A percentile compares a stretch with the other conserved stretches of the same genome.
Conservation (phyloP, 1,284 basidiomycete genomes). For the Leccinum pseudoinsigne region DNA sequence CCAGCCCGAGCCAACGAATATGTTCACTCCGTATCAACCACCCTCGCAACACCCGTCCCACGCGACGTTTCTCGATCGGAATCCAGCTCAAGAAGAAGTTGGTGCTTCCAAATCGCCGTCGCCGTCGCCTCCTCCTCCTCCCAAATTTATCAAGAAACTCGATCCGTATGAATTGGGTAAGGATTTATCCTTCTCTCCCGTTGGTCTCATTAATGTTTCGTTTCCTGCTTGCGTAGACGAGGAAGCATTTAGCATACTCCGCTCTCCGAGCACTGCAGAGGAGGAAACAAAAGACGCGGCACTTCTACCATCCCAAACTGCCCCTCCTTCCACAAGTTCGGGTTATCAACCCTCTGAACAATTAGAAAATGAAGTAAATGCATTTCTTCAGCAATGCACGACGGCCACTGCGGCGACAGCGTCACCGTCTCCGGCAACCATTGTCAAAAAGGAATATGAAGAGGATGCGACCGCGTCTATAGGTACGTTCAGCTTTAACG, state of each 20-base stretch:
- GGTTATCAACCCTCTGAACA: constrained; percentile 13
- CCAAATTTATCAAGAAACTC: constrained; percentile 26
- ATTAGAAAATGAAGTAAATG: constrained; percentile 13
- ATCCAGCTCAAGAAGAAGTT: neutral
- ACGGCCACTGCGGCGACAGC: neutral
- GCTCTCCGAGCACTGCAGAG: constrained; percentile 1
- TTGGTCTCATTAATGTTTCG: neutral
- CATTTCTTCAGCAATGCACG: constrained; percentile 1
- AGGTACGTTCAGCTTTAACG: neutral
- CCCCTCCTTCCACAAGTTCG: constrained; percentile 3
- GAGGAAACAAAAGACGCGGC: constrained; percentile 4
- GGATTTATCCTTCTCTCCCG: neutral
- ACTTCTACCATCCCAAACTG: neutral
- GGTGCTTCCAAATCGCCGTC: neutral
- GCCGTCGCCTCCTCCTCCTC: neutral
- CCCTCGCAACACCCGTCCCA: constrained; percentile 25
- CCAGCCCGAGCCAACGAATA: constrained; percentile 6
- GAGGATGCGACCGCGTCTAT: neutral
- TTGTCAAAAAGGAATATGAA: neutral
- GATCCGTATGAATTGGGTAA: constrained; percentile 34
- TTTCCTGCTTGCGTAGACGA: constrained; percentile 22
- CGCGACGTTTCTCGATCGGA: constrained; percentile 6
- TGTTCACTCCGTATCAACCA: constrained; percentile 30
- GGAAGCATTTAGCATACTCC: constrained; percentile 23
- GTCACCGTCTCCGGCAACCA: neutral